Base-by-base conservation (phyloP, 225 moss, liverwort and hornwort species). In the Lunularia cruciata region DNA sequence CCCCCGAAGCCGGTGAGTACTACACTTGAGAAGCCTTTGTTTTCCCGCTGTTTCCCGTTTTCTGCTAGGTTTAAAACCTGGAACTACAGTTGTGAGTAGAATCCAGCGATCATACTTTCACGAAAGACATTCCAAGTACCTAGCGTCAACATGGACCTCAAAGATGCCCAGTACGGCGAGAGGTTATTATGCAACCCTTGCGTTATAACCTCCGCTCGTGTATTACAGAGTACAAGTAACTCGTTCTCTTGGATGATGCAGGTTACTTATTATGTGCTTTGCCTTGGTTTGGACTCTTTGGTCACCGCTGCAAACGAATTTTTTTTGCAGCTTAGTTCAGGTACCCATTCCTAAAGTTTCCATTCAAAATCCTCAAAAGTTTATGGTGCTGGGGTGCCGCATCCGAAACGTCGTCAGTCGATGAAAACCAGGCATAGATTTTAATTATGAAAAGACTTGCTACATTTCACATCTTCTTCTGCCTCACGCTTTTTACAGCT, bases 251-350 rank as follows among this genome's bases (percentile, higher is more conserved):
- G 15, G 9, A 26, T 39, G 16, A 5, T 79, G 8, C 83, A 98
- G 98, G 86, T 98, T 19, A 86, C 81, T 72, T 98, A 98, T 61
- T 86, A 90, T 72, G 98, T 98, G 36, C 68, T 98, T 60, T 98
- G 98, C 73, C 85, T 89, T 51, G 91, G 87, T 79, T 81, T 93
- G 74, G 98, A 98, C 46, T 78, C 98, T 43, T 72, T 98, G 52
- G 62, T 98, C 59, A 80, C 83, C 51, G 91, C 93, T 62, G 88
- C 98, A 77, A 84, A 49, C 42, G 86, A 87, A 77, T 98, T 98
- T 70, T 91, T 98, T 74, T 89, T 89, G 69, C 98, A 98, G 76
- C 85, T 98, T 12, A 93, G 89, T 75, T 87, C 98, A 80, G 98
- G 98, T 96, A 48, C 18, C 20, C 26, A 5, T 3, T 43, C 38